Percentiles rank a stretch among this genome's conserved stretches.
Conservation (phyloP, 495 filamentous ascomycete genomes). For the Filosporella fistucella region DNA sequence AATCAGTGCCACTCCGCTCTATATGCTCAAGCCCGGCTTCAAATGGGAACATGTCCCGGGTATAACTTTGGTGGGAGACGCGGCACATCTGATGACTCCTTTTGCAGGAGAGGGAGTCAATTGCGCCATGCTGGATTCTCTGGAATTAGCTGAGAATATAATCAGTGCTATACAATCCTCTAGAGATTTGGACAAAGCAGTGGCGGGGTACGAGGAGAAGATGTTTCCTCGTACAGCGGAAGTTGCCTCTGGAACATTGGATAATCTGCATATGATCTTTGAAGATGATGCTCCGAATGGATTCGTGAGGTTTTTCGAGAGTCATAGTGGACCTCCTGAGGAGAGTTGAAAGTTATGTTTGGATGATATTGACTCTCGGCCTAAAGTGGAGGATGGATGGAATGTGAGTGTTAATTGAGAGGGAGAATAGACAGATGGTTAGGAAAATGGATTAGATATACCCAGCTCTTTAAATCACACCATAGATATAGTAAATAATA, state of each 20-base stretch:
- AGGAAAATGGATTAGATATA: too few relatives aligned
- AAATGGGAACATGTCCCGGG: conserved; percentile 42
- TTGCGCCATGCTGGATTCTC: conserved; percentile 49
- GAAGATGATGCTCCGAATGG: conserved; percentile 7
- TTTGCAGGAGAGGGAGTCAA: conserved; percentile 62
- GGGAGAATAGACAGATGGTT: too few relatives aligned
- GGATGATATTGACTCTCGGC: too few relatives aligned
- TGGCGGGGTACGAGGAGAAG: conserved; percentile 21
- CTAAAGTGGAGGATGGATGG: too few relatives aligned
- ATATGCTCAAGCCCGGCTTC: conserved; percentile 46
- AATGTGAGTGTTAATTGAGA: too few relatives aligned
- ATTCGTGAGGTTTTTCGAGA: conserved; percentile 16
- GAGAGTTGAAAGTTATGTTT: too few relatives aligned
- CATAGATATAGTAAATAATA: too few relatives aligned
- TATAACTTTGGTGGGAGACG: conserved; percentile 56
- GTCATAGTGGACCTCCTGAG: conserved; percentile 3
- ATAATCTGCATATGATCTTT: conserved; percentile 16
- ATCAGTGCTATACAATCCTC: not conserved
- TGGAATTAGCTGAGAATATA: conserved; percentile 42
- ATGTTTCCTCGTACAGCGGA: conserved; percentile 22
- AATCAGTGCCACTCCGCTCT: conserved; percentile 23
- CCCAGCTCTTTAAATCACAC: too few relatives aligned
- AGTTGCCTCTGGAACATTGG: conserved; percentile 4
- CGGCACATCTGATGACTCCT: conserved; percentile 59
- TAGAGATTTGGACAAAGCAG: conserved; percentile 14